Evolutionary conservation across 441 rosid species (phyloP), one percentile per base, ranked within the genome.

Genomic region (Capsella rubella): DNA sequence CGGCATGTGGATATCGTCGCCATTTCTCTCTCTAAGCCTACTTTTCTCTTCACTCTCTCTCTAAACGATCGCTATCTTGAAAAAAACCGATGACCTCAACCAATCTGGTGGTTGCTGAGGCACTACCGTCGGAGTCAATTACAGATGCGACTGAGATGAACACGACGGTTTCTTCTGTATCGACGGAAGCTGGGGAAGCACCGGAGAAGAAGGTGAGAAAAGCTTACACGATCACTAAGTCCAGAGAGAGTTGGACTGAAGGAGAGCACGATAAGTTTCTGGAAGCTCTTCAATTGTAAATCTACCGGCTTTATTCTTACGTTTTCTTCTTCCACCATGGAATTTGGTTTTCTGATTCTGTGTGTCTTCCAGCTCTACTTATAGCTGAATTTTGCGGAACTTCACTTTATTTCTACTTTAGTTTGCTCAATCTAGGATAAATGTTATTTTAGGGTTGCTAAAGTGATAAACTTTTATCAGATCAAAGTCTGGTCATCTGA

Each of bases 201-300:
- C 80, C 78, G 51, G 81, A 84, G 61, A 85, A 87, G 89, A 87
- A 85, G 50, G 74, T 84, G 47, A 79, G 88, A 76, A 87, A 87
- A 45, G 89, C 87, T 14, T 88, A 86, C 70, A 86, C 89, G 25
- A 83, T 86, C 64, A 83, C 92, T 62, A 88, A 85, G 80, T 87
- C 89, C 0, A 83, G 91, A 50, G 91, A 87, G 84, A 87, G 87
- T 78, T 87, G 91, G 91, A 82, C 88, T 14, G 91, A 87, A 40
- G 86, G 81, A 66, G 89, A 87, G 62, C 91, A 87, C 67, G 88
- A 85, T 80, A 87, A 82, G 82, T 86, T 86, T 67, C 82, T 86
- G 0, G 87, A 86, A 86, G 87, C 89, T 34, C 87, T 86, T 67
- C 88, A 84, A 62, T 53, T 86, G 90, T 86, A 83, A 15, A 9